phyloP scores from a whole-genome alignment of 2,329 filamentous ascomycete genomes.

The Aspergillus transmontanensis region DNA sequence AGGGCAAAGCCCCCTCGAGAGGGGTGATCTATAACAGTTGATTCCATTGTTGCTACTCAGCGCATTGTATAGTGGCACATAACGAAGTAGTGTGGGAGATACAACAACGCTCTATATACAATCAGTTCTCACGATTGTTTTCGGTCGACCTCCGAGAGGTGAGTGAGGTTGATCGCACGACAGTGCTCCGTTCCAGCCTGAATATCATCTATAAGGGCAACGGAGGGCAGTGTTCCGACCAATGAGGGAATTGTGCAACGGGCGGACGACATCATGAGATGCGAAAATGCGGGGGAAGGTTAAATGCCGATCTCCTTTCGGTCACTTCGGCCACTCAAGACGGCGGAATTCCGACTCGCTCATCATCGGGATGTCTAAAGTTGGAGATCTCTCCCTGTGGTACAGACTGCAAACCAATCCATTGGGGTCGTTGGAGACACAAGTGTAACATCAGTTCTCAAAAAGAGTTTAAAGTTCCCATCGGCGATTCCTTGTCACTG shows the following conservation, averaged over 20 bases:
- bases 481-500: not conserved
- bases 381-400: not conserved
- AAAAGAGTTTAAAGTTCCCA: too few species aligned
- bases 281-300: conserved; percentile 12
- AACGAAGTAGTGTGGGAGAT: too few species aligned
- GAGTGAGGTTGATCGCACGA: not conserved
- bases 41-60: conserved; percentile 20
- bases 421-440: not conserved
- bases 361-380: not conserved
- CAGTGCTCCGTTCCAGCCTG: conserved; percentile 21
- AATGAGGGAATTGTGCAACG: not conserved
- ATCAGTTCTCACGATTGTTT: not conserved
- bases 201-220: not conserved
- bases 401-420: not conserved
- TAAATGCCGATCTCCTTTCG: not conserved
- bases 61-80: not conserved
- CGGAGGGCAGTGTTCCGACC: conserved; percentile 12
- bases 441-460: too few species aligned
- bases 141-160: not conserved
- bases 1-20: conserved; percentile 29
- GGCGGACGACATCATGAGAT: not conserved
- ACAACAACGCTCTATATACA: not conserved
- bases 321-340: not conserved
- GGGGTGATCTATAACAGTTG: conserved; percentile 12
- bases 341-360: conserved; percentile 1